Base-by-base conservation (phyloP, 2,329 filamentous ascomycete species). In the Leptographium procerum region DNA sequence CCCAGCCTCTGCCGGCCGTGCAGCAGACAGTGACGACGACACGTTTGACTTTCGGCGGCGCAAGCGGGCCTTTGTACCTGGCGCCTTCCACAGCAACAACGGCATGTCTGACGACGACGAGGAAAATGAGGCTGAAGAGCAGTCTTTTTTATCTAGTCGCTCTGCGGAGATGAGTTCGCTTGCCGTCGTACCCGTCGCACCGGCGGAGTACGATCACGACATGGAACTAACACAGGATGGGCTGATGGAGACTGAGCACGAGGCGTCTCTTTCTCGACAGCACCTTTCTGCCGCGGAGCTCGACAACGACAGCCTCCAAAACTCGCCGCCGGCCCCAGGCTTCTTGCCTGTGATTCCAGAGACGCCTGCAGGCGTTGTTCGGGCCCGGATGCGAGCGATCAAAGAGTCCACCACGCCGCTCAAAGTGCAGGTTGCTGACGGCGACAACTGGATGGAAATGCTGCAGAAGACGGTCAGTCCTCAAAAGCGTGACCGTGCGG, bases 101-200 rank as follows among this genome's bases (percentile, higher is more conserved):
- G 76, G 76, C 40, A 66, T 77, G 51, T 78, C 79, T 62, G 77
- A 81, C 58, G 81, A 84, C 59, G 81, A 84, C 58, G 81, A 84
- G 57, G 81, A 81, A 58, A 72, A 81, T 59, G 72, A 74, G 60
- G 73, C 71, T 62, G 72, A 67, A 56, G 71, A 73, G 66, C 78
- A 84, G 82, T 89, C 88, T 91, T 92, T 94, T 92, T 91, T 91
- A 88, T 89, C 86, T 83, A 81, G 86, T 78, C 85, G 88, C 85
- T 91, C 87, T 84, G 87, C 85, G 84, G 88, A 86, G 87, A 85
- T 73, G 78, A 80, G 75, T 55, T 83, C 80, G 73, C 80, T 79
- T 66, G 77, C 80, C 64, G 75, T 80, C 71, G 75, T 82, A 71
- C 74, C 76, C 73, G 73, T 83, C 74, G 22, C 53, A 6, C 8